These are phyloP conservation scores for Wickerhamiella nectarea DNA, from an alignment of 805 yeast genomes.

Conservation along the genomic window DNA sequence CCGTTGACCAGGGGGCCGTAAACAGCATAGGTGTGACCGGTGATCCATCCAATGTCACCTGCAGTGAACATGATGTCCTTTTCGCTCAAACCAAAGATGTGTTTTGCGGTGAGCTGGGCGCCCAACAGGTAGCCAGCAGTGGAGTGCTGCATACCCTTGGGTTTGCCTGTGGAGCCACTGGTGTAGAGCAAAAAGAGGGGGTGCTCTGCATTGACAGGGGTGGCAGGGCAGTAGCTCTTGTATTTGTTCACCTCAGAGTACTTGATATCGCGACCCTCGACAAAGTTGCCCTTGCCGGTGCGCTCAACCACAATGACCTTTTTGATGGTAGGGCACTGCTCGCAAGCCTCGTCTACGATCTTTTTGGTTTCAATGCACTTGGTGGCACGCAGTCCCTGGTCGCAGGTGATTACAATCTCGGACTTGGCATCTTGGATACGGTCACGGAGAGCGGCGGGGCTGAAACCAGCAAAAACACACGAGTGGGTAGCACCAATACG, in stretches of 20 bases:
- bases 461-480: conserved; percentile 93
- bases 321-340: conserved; percentile 52
- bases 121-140: conserved; percentile 93
- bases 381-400: conserved; percentile 82
- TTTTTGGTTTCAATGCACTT: conserved; percentile 83
- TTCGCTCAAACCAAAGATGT: conserved; percentile 83
- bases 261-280: conserved; percentile 75
- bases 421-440: conserved; percentile 81
- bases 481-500: conserved; percentile 95
- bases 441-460: conserved; percentile 83
- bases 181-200: conserved; percentile 92
- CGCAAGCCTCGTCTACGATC: conserved; percentile 88
- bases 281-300: conserved; percentile 69
- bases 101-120: conserved; percentile 80
- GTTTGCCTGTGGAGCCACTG: conserved; percentile 96
- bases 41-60: conserved; percentile 98
- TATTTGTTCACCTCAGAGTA: conserved; percentile 82
- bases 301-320: conserved; percentile 81
- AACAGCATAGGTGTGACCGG: conserved; percentile 92
- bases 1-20: conserved; percentile 88
- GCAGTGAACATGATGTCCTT: conserved; percentile 88
- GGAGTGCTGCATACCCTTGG: conserved; percentile 93
- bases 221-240: conserved; percentile 77
- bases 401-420: conserved; percentile 80
- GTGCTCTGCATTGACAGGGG: conserved; percentile 80